Evolutionary conservation across 2,329 filamentous ascomycete species (phyloP).

Genomic region (Phialocephala subalpina): DNA sequence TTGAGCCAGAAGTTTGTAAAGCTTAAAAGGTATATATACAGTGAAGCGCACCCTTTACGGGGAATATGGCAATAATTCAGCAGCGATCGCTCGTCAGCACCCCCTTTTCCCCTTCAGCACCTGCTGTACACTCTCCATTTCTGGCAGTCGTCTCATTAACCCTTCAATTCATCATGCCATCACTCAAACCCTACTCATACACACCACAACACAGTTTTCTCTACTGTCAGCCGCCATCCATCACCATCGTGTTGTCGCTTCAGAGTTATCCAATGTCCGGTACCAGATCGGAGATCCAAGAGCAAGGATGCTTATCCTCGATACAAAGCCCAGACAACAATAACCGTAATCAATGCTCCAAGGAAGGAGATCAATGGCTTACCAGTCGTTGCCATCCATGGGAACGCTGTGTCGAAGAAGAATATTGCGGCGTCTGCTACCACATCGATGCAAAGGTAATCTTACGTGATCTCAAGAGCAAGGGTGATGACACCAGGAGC

Average conservation of each 20-base stretch:
- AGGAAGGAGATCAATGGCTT: conserved; percentile 1
- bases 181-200: neutral
- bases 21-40: neutral
- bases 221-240: neutral
- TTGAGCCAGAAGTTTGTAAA: too few relatives aligned
- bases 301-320: neutral
- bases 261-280: neutral
- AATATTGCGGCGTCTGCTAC: neutral
- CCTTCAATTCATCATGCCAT: neutral
- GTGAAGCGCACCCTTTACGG: neutral
- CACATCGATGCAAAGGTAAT: conserved; percentile 7
- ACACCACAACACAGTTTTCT: neutral
- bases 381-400: conserved; percentile 1
- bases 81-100: neutral
- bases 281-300: neutral
- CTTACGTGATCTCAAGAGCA: neutral
- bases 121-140: neutral
- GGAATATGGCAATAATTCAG: neutral
- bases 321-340: conserved; percentile 1
- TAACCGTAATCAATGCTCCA: neutral
- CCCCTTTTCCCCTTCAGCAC: neutral
- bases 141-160: neutral
- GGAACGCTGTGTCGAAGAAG: neutral
- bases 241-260: neutral
- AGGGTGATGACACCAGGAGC: conserved; percentile 5